Percentiles rank a stretch among this genome's conserved stretches.
These are phyloP conservation scores for Fomitopsis betulina DNA, from an alignment of 1,284 basidiomycete genomes.

Conservation along the genomic window DNA sequence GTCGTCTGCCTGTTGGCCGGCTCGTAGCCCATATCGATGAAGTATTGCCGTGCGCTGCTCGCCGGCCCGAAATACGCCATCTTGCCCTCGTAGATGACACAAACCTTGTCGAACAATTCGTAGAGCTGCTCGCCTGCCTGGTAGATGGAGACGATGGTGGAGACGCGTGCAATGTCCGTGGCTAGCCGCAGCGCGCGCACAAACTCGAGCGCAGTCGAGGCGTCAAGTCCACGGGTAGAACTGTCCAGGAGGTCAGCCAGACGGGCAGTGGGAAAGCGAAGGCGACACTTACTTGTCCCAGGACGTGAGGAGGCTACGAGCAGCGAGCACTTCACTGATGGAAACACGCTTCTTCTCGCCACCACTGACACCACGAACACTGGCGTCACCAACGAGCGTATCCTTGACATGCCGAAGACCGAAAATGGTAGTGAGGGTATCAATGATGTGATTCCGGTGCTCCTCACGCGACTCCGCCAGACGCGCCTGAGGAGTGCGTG, in stretches of 20 bases:
- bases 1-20: constrained; percentile 51
- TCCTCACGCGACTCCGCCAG: constrained; percentile 39
- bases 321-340: constrained; percentile 65
- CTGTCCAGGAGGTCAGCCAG: constrained; percentile 20
- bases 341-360: constrained; percentile 83
- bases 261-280: background rate
- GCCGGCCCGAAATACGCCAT: constrained; percentile 62
- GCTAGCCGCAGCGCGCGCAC: constrained; percentile 50
- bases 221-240: constrained; percentile 46
- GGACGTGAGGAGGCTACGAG: constrained; percentile 50
- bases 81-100: constrained; percentile 57
- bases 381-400: constrained; percentile 70
- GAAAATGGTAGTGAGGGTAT: constrained; percentile 62
- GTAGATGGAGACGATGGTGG: constrained; percentile 58
- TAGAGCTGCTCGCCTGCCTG: constrained; percentile 51
- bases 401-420: constrained; percentile 61
- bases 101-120: constrained; percentile 58
- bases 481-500: constrained; percentile 51
- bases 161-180: constrained; percentile 45
- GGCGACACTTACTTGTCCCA: constrained; percentile 65
- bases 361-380: constrained; percentile 74
- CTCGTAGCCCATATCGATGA: constrained; percentile 59
- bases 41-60: constrained; percentile 50
- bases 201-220: constrained; percentile 58
- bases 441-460: constrained; percentile 44